phyloP scores from a whole-genome alignment of 768 basidiomycete species.

The Dioszegia hungarica region DNA sequence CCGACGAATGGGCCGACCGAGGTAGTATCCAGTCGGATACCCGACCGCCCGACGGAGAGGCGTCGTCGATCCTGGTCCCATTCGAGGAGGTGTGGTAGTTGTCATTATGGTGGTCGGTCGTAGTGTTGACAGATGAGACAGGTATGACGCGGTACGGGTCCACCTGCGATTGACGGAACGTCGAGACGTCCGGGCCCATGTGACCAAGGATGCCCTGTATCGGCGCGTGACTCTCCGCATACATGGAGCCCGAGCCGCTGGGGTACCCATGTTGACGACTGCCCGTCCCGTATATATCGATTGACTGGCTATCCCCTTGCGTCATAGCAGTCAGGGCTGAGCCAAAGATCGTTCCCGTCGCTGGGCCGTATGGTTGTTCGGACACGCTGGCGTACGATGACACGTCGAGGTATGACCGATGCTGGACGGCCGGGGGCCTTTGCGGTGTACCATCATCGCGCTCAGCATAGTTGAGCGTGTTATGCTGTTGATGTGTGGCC shows the following conservation, averaged over 20 bases:
- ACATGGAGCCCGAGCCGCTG: too few species aligned
- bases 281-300: not conserved
- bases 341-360: not conserved
- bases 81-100: too few species aligned
- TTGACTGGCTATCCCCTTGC: not conserved
- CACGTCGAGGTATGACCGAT: not conserved
- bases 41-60: too few species aligned
- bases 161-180: too few species aligned
- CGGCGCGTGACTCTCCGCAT: not conserved
- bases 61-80: too few species aligned
- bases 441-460: too few species aligned
- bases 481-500: too few species aligned
- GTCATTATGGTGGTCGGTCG: too few species aligned
- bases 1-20: not conserved
- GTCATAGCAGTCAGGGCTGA: slow-evolving; percentile 1
- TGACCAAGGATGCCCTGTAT: not conserved
- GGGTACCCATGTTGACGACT: not conserved
- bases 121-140: too few species aligned
- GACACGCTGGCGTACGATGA: not conserved
- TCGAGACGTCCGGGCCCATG: not conserved
- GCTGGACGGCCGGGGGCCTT: not conserved
- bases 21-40: not conserved
- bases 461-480: too few species aligned
- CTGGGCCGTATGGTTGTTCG: not conserved
- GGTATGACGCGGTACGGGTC: too few species aligned